Evolutionary conservation across 371 early-diverging fungal species (phyloP).

Genomic region (Lichtheimia ornata): DNA sequence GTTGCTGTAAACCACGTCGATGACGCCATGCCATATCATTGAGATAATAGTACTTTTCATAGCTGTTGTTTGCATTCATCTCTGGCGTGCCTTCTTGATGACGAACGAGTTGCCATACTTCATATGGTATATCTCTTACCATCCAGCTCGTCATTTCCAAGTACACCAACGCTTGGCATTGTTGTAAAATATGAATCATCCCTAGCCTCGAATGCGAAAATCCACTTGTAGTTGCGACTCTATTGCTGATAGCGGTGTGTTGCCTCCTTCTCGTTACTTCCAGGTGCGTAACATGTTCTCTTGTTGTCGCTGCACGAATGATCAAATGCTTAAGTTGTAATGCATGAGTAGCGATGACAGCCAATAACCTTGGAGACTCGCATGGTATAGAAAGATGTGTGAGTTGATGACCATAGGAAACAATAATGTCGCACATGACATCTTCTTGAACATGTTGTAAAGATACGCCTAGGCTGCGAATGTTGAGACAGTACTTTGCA

Average conservation of each 20-base stretch:
- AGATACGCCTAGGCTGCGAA: constrained; percentile 32
- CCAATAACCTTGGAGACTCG: constrained; percentile 27
- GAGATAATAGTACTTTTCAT: constrained; percentile 12
- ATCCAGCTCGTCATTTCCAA: constrained; percentile 45
- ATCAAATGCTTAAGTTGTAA: constrained; percentile 23
- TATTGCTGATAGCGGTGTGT: background rate
- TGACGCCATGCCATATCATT: constrained; percentile 8
- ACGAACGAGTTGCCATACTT: constrained; percentile 27
- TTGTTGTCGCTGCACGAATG: constrained; percentile 6
- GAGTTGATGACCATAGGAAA: constrained; percentile 28
- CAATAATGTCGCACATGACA: constrained; percentile 28
- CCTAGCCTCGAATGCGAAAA: constrained; percentile 4
- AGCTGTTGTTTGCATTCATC: background rate
- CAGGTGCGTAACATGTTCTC: background rate
- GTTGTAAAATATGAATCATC: constrained; percentile 23
- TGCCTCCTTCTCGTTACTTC: background rate
- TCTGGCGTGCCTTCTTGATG: no score
- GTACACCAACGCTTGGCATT: constrained; percentile 23
- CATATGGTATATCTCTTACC: constrained; percentile 33
- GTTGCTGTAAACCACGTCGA: constrained; percentile 4
- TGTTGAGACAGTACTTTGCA: constrained; percentile 20
- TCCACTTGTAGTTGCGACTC: background rate
- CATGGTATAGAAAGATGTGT: constrained; percentile 32
- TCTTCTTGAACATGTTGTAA: constrained; percentile 34
- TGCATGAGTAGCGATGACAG: constrained; percentile 32